Conservation (phyloP, 2,329 filamentous ascomycete species). For the Lasiodiplodia hormozganensis region DNA sequence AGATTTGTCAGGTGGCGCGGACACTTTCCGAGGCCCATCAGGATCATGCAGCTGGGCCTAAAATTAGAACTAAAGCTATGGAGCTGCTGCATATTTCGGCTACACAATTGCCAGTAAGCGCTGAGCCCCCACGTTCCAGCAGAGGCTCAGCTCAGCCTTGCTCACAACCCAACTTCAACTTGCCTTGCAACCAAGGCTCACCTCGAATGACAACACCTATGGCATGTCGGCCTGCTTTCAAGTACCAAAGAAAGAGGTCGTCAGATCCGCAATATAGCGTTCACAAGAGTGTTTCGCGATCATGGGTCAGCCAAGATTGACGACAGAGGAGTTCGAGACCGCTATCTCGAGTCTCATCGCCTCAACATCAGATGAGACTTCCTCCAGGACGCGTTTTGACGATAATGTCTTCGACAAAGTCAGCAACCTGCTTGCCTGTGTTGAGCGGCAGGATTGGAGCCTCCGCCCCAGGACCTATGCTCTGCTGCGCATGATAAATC, state of each 20-base stretch:
- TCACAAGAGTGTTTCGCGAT: neutral
- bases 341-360: neutral
- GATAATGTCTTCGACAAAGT: neutral
- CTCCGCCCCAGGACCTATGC: constrained; percentile 38
- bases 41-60: neutral
- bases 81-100: neutral
- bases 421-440: neutral
- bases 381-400: neutral
- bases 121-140: neutral
- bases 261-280: no score
- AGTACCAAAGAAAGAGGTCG: no score
- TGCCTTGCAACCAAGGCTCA: neutral
- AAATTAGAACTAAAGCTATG: neutral
- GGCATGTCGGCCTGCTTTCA: no score
- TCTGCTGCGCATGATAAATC: constrained; percentile 38
- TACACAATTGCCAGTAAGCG: neutral
- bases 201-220: neutral
- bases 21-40: neutral
- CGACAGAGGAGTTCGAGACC: neutral
- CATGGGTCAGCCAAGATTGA: neutral
- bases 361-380: neutral
- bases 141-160: neutral
- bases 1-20: neutral
- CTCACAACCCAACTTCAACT: neutral
- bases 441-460: constrained; percentile 30